Conservation (phyloP, 2,329 filamentous ascomycete genomes). For the Fusarium sp. region DNA sequence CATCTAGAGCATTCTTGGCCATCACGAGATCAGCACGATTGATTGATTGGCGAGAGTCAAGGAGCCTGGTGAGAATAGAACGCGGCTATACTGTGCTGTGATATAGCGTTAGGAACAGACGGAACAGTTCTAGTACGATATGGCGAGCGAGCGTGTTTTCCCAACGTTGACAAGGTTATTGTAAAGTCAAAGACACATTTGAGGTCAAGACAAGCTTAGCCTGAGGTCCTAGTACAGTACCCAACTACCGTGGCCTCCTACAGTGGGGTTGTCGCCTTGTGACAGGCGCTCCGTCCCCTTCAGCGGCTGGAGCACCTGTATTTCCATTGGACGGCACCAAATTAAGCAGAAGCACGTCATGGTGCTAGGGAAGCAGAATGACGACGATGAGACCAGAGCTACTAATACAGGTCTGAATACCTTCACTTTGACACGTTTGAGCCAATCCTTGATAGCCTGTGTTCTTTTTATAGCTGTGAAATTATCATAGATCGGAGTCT, state of each 20-base stretch:
- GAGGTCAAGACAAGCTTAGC: constrained; percentile 14
- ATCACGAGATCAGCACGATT: constrained; percentile 2
- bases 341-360: constrained; percentile 1
- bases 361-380: not conserved
- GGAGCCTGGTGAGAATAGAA: not conserved
- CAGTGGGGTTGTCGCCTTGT: constrained; percentile 13
- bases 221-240: not conserved
- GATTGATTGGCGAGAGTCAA: not conserved
- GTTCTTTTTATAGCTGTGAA: too few species aligned
- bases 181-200: not conserved
- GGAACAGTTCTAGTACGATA: not conserved
- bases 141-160: not conserved
- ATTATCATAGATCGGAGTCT: not conserved
- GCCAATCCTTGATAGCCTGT: not conserved
- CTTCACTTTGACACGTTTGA: not conserved
- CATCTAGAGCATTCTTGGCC: constrained; percentile 5
- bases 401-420: not conserved
- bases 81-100: not conserved
- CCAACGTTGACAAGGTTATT: not conserved
- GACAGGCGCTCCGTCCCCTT: not conserved
- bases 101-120: not conserved
- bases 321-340: constrained; percentile 13
- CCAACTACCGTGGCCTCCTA: not conserved
- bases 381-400: not conserved
- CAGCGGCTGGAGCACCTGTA: not conserved